Base-by-base conservation (phyloP, 441 rosid species). In the Erysimum pusillum region DNA sequence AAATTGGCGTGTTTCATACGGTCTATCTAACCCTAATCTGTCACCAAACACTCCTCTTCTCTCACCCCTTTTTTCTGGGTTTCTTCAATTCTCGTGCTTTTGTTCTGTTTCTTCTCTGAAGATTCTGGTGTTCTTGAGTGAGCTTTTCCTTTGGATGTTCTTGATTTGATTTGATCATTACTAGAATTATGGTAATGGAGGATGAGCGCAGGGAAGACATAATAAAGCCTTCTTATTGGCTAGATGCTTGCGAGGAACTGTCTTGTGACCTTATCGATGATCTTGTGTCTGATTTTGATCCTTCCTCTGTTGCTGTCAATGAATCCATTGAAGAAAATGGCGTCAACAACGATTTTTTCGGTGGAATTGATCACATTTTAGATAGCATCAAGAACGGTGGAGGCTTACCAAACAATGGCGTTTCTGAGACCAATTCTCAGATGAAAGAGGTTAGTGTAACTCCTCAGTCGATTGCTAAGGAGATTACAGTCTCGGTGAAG, bases 281-380 rank as follows among this genome's bases (percentile, higher is more conserved):
- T 69, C 85, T 95, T 68, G 89, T 90, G 28, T 66, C 80, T 42
- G 89, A 86, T 83, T 89, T 91, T 67, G 94, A 87, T 80, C 73
- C 85, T 82, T 81, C 80, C 73, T 77, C 87, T 22, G 62, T 84
- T 64, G 35, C 83, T 67, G 89, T 71, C 80, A 77, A 75, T 54
- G 91, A 76, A 56, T 72, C 89, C 12, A 77, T 71, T 14, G 89
- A 83, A n/a, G 74, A 67, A 0, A 83, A 79, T 81, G 63, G 74
- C 63, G 75, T 84, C 7, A 82, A 76, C 82, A 86, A 66, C 65
- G 98, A 93, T 79, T 93, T 96, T 67, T 93, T 96, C 78, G 97
- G 99, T 69, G 97, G 98, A 32, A 93, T 96, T 77, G 98, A 93
- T 82, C 96, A 85, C 85, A 90, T 96, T 82, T 83, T 96, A 52